These are phyloP conservation scores for Salix suchowensis DNA, from an alignment of 345 rosid species.

Conservation along the genomic window DNA sequence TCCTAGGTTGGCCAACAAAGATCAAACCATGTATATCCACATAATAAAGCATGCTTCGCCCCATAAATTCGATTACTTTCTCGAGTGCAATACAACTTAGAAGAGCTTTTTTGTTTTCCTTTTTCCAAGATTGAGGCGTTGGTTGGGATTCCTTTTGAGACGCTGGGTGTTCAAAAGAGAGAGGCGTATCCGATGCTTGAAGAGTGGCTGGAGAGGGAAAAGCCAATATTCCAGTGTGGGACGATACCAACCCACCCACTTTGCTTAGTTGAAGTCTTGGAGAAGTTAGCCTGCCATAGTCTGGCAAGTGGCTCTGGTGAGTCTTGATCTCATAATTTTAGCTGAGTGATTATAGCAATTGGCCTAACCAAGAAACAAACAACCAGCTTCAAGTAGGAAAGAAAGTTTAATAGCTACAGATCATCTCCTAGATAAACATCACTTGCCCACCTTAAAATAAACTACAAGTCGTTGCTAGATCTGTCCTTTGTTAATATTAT, in stretches of 20 bases:
- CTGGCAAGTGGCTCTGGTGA: conserved; percentile 1
- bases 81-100: conserved; percentile 7
- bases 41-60: conserved; percentile 4
- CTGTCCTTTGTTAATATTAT: background rate
- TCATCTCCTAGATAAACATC: background rate
- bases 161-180: background rate
- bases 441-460: background rate
- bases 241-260: background rate
- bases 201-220: background rate
- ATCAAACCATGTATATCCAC: background rate
- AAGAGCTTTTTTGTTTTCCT: conserved; percentile 6
- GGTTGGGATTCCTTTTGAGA: background rate
- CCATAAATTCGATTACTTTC: background rate
- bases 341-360: background rate
- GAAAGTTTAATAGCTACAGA: background rate
- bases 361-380: conserved; percentile 1
- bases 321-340: background rate
- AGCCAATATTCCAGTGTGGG: background rate
- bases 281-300: background rate
- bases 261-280: background rate
- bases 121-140: conserved; percentile 4
- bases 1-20: conserved; percentile 16
- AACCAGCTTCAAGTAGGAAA: background rate
- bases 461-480: background rate
- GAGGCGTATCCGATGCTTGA: conserved; percentile 32